A percentile compares a stretch with the other conserved stretches of the same genome.
These are phyloP conservation scores for Penicillium bialowiezense DNA, from an alignment of 495 filamentous ascomycete species.

Conservation along the genomic window DNA sequence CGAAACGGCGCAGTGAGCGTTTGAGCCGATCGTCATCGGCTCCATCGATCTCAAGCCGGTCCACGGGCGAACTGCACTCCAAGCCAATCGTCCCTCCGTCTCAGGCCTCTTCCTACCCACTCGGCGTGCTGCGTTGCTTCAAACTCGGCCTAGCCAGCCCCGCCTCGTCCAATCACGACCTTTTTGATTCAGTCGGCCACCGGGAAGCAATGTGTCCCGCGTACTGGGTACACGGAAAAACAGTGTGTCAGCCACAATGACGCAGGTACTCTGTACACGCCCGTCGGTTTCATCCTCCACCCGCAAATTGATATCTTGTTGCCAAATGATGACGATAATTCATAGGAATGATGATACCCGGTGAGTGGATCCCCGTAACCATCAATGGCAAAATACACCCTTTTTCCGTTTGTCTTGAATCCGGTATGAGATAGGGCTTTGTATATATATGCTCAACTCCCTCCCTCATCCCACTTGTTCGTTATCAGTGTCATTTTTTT, in stretches of 20 bases:
- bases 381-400: slow-evolving; percentile 12
- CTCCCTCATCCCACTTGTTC: slow-evolving; percentile 1
- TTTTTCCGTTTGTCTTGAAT: slow-evolving; percentile 13
- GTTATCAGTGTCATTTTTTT: slow-evolving; percentile 3
- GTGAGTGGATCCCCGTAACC: slow-evolving; percentile 26
- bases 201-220: neutral
- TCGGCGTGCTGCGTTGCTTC: slow-evolving; percentile 21
- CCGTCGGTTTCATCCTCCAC: slow-evolving; percentile 10
- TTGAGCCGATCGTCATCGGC: slow-evolving; percentile 43
- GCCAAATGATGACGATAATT: slow-evolving; percentile 44
- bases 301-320: slow-evolving; percentile 10
- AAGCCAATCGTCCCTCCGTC: slow-evolving; percentile 25
- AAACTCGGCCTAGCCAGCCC: slow-evolving; percentile 12
- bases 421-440: slow-evolving; percentile 12
- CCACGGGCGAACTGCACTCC: slow-evolving; percentile 27
- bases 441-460: slow-evolving; percentile 16
- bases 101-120: slow-evolving; percentile 26
- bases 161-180: slow-evolving; percentile 12
- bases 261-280: slow-evolving; percentile 25
- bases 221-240: slow-evolving; percentile 20
- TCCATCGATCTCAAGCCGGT: slow-evolving; percentile 36
- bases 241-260: slow-evolving; percentile 11
- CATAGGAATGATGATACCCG: slow-evolving; percentile 36
- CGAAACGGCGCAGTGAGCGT: slow-evolving; percentile 33
- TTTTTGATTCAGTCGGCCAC: neutral